Conservation (phyloP, 2,329 filamentous ascomycete species). For the Hyphodiscus sp. region DNA sequence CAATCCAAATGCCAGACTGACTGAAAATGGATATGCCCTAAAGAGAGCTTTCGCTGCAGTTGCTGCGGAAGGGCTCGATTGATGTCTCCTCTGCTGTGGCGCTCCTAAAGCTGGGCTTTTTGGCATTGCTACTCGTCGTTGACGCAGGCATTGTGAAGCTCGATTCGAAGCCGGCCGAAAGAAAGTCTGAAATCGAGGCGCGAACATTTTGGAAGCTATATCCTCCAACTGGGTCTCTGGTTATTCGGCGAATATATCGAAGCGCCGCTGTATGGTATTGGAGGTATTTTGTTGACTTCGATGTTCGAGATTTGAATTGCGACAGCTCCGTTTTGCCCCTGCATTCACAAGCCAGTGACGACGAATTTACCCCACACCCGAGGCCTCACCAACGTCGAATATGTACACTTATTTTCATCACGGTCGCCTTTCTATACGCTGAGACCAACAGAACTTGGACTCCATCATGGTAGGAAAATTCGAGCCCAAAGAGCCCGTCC, state of each 20-base stretch:
- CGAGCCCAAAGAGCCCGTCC: conserved; percentile 69
- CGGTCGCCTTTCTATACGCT: neutral
- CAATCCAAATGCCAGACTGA: conserved; percentile 23
- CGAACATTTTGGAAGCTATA: conserved; percentile 21
- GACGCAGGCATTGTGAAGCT: conserved; percentile 24
- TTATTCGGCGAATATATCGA: neutral
- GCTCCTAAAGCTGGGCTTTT: conserved; percentile 16
- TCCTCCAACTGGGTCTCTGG: neutral
- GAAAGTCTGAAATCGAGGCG: conserved; percentile 16
- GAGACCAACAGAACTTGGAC: neutral
- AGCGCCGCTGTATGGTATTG: neutral
- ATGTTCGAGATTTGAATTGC: neutral
- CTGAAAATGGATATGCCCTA: conserved; percentile 24
- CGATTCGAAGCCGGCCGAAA: conserved; percentile 16
- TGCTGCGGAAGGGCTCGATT: conserved; percentile 15
- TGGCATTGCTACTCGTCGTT: conserved; percentile 16
- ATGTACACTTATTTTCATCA: neutral
- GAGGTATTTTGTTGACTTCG: neutral
- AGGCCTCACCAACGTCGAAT: neutral
- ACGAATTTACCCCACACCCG: conserved; percentile 8
- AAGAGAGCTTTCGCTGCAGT: conserved; percentile 21
- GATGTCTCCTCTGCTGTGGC: conserved; percentile 22
- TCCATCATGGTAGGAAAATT: conserved; percentile 57
- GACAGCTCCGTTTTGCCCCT: neutral
- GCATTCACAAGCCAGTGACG: neutral